Percentiles rank a stretch among this genome's conserved stretches.
phyloP scores from a whole-genome alignment of 768 basidiomycete genomes.

The Fibroporia radiculosa region DNA sequence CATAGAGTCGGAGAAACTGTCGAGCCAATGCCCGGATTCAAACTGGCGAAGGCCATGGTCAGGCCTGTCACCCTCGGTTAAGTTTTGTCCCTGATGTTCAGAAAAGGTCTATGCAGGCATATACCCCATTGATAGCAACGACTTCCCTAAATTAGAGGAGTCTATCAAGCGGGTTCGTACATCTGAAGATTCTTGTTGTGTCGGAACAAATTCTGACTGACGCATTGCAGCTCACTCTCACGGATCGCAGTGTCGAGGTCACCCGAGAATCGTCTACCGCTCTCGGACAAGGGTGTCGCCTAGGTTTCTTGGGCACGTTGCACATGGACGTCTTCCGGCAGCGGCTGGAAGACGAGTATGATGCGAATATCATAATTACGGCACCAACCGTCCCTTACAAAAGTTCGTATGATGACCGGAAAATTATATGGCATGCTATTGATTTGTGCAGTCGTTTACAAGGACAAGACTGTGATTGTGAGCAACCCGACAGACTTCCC shows the following conservation, averaged over 20 bases:
- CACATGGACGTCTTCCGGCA: slow-evolving; percentile 98
- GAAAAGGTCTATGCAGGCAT: slow-evolving; percentile 96
- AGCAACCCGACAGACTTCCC: slow-evolving; percentile 97
- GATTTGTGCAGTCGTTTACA: slow-evolving; percentile 58
- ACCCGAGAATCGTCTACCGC: slow-evolving; percentile 91
- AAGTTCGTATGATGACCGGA: slow-evolving; percentile 30
- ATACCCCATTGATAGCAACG: slow-evolving; percentile 85
- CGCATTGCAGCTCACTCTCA: slow-evolving; percentile 59
- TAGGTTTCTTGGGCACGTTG: slow-evolving; percentile 91
- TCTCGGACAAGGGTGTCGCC: slow-evolving; percentile 87
- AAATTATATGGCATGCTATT: slow-evolving; percentile 2
- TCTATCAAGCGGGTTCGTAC: slow-evolving; percentile 76
- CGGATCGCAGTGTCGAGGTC: slow-evolving; percentile 82
- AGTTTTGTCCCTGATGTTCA: not conserved
- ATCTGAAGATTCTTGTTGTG: slow-evolving; percentile 7
- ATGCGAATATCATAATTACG: slow-evolving; percentile 90
- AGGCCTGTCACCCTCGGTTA: slow-evolving; percentile 4
- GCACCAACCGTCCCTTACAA: slow-evolving; percentile 95
- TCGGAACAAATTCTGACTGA: not conserved
- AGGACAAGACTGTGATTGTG: slow-evolving; percentile 44
- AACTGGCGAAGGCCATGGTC: slow-evolving; percentile 92
- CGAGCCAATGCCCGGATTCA: slow-evolving; percentile 84
- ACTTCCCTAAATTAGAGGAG: slow-evolving; percentile 93
- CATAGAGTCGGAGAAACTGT: slow-evolving; percentile 67
- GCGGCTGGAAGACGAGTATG: slow-evolving; percentile 93